A percentile compares a stretch with the other conserved stretches of the same genome.
Conservation (phyloP, 2,329 filamentous ascomycete species). For the Emmonsiellopsis sp. region DNA sequence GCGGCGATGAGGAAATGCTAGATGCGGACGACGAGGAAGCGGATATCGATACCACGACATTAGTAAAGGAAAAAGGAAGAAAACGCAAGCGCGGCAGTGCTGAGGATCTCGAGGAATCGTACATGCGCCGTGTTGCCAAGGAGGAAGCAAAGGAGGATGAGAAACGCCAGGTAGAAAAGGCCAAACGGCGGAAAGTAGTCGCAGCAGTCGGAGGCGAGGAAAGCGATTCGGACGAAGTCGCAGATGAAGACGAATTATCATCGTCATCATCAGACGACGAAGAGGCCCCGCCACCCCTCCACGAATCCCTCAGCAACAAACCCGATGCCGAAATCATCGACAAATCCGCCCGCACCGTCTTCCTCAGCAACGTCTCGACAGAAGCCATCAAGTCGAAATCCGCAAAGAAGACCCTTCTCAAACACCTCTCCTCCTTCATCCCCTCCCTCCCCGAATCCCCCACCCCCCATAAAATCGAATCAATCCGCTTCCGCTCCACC, state of each 20-base stretch:
- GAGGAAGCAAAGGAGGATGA: conserved; percentile 31
- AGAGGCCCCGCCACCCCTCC: conserved; percentile 22
- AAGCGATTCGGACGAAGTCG: conserved; percentile 16
- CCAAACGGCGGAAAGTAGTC: conserved; percentile 28
- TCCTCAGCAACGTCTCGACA: conserved; percentile 82
- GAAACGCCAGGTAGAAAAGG: conserved; percentile 25
- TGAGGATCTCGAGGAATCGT: conserved; percentile 37
- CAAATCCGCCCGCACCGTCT: conserved; percentile 82
- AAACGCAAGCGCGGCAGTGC: conserved; percentile 48
- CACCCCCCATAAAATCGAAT: conserved; percentile 66
- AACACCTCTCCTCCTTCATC: conserved; percentile 71
- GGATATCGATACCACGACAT: conserved; percentile 44
- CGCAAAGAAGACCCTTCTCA: conserved; percentile 66
- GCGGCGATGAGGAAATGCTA: conserved; percentile 21
- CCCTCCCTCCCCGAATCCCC: conserved; percentile 41
- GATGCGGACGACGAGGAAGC: conserved; percentile 45
- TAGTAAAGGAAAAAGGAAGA: conserved; percentile 22
- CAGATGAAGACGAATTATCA: conserved; percentile 41
- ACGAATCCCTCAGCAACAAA: conserved; percentile 28
- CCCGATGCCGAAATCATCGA: conserved; percentile 53
- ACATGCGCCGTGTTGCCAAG: conserved; percentile 36
- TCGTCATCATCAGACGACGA: conserved; percentile 23
- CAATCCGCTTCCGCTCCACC: conserved; percentile 86
- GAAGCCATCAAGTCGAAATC: conserved; percentile 73
- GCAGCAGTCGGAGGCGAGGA: conserved; percentile 21